Percentiles rank a stretch among this genome's conserved stretches.
phyloP scores from a whole-genome alignment of 495 filamentous ascomycete genomes.

The Penicillium ochrochloron region DNA sequence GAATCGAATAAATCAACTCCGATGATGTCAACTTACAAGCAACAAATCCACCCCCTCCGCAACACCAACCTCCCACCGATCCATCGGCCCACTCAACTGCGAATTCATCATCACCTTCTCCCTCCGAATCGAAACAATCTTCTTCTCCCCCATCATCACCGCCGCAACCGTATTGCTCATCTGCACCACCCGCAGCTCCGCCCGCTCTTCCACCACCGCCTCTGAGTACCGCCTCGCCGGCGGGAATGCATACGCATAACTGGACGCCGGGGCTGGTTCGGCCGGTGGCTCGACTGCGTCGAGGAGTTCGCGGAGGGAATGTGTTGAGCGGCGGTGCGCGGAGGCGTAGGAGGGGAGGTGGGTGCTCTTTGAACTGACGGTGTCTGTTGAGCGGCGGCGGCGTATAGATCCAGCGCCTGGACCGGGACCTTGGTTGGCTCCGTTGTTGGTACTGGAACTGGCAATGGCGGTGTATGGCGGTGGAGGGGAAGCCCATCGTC shows the following conservation, averaged over 20 bases:
- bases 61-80: conserved; percentile 33
- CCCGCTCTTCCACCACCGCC: conserved; percentile 15
- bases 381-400: conserved; percentile 11
- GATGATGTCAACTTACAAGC: conserved; percentile 25
- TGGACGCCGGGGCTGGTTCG: conserved; percentile 27
- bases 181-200: conserved; percentile 28
- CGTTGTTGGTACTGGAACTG: neutral
- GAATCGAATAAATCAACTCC: too few species aligned
- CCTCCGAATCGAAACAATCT: conserved; percentile 27
- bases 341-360: conserved; percentile 24
- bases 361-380: neutral
- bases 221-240: conserved; percentile 17
- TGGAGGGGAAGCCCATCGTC: neutral
- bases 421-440: neutral
- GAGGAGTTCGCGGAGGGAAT: conserved; percentile 27
- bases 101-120: conserved; percentile 23
- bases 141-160: conserved; percentile 31
- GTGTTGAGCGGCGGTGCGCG: conserved; percentile 18
- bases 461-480: conserved; percentile 11
- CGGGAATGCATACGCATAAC: conserved; percentile 22
- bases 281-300: conserved; percentile 33
- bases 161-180: conserved; percentile 16
- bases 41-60: conserved; percentile 35
- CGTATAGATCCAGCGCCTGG: neutral
- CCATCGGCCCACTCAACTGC: conserved; percentile 15